phyloP scores from a whole-genome alignment of 1,284 basidiomycete species.

The Ganoderma leucocontextum region DNA sequence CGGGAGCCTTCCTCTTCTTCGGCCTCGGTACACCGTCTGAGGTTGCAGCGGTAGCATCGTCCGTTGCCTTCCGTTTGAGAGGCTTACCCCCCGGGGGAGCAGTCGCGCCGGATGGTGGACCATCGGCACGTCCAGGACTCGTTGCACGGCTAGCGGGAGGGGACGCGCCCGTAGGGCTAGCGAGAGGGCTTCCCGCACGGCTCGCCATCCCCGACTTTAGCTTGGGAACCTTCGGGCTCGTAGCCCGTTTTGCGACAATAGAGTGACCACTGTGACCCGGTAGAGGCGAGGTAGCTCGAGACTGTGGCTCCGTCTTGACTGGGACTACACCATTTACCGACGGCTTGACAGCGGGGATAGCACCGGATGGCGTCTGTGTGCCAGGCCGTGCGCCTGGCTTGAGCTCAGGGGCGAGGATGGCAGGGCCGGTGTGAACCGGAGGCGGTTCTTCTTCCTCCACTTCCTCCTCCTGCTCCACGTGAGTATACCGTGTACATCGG shows the following conservation, averaged over 20 bases:
- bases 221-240: constrained; percentile 76
- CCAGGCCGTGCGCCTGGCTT: constrained; percentile 43
- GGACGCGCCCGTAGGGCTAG: constrained; percentile 36
- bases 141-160: constrained; percentile 51
- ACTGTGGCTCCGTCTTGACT: constrained; percentile 35
- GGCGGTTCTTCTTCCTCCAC: constrained; percentile 72
- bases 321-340: constrained; percentile 43
- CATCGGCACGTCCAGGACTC: constrained; percentile 41
- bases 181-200: constrained; percentile 65
- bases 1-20: constrained; percentile 72
- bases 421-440: constrained; percentile 59
- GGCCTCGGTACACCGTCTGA: constrained; percentile 52
- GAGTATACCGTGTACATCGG: background rate
- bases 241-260: constrained; percentile 83
- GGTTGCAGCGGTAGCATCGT: constrained; percentile 46
- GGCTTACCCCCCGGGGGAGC: constrained; percentile 32
- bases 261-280: constrained; percentile 72
- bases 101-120: constrained; percentile 11
- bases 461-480: constrained; percentile 55
- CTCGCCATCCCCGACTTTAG: constrained; percentile 56
- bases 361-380: constrained; percentile 42
- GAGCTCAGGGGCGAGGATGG: constrained; percentile 60
- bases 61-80: constrained; percentile 71
- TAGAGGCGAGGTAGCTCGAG: constrained; percentile 65
- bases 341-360: constrained; percentile 35